Evolutionary conservation across 352 stramenopile genomes (phyloP), one percentile per base, ranked within the genome.

Genomic region (Phytophthora multivora): DNA sequence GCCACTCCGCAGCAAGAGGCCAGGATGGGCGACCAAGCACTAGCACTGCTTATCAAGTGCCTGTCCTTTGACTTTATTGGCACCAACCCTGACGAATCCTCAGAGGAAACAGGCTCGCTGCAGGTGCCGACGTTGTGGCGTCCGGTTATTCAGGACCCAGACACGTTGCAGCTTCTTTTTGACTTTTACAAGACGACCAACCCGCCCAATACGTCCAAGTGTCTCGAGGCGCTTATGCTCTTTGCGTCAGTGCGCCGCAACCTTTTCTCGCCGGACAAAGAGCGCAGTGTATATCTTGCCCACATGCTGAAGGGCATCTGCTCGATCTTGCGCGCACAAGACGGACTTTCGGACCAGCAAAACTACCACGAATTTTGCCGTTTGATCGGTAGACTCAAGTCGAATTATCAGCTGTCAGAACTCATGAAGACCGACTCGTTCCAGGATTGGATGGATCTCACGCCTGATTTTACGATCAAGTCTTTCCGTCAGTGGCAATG

Each of bases 301-400:
- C 86, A 97, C 51, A 62, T 99, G 12, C 88, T 99, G 38, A 82
- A 83, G 30, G 96, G 94, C 5, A 98, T 99, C 55, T 94, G 95
- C 47, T 80, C 87, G 31, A 97, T 99, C 48, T 78, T 99, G 26
- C 83, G 82, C 35, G 96, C 96, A 38, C 90, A 98, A 66, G 93
- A 97, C 41, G 97, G 97, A n/a, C 83, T 99, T 10, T 91, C 97
- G n/a, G 93, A 99, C 63, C 92, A 98, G 63, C 93, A 99, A 57
- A 99, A 99, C 69, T 99, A 99, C 72, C 97, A 99, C 82, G 90
- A 99, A 69, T 99, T 99, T 71, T 99, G 97, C 80, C 89, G 97
- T 31, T 71, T 99, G 10, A 83, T 99, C n/a, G 95, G 97, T 1
- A 79, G 97, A 1, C 70, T 99, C 38, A 99, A 99, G 80, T 96